A percentile compares a stretch with the other conserved stretches of the same genome.
These are phyloP conservation scores for Podaxis mareebaensis DNA, from an alignment of 768 basidiomycete genomes.

Conservation along the genomic window DNA sequence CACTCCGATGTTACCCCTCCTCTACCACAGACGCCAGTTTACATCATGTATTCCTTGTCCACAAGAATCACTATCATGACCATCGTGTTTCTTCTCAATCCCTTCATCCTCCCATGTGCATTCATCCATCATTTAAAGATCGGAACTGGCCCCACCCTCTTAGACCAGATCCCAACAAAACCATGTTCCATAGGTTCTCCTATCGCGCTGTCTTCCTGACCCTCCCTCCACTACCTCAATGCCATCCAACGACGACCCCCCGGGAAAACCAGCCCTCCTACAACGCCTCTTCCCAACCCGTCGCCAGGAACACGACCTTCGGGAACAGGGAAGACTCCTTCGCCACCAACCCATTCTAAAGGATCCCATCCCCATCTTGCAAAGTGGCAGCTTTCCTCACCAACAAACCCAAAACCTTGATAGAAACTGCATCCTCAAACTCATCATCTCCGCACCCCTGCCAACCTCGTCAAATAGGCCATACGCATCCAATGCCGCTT, in stretches of 20 bases:
- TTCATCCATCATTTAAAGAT: not conserved
- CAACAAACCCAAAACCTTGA: not conserved
- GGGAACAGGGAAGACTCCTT: conserved; percentile 8
- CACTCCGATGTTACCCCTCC: conserved; percentile 2
- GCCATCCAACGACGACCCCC: not conserved
- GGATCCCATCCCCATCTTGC: conserved; percentile 8
- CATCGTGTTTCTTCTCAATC: not conserved
- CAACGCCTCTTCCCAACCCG: not conserved
- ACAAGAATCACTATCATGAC: not conserved
- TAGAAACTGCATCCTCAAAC: conserved; percentile 7
- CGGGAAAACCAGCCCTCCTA: conserved; percentile 1
- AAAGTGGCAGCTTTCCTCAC: not conserved
- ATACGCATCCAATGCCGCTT: not conserved
- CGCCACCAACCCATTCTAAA: not conserved
- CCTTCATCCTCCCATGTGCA: not conserved
- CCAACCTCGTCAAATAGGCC: not conserved
- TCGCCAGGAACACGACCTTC: not conserved
- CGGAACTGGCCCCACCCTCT: not conserved
- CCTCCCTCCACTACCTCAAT: not conserved
- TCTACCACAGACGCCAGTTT: conserved; percentile 13
- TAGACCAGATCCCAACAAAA: not conserved
- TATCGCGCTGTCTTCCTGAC: not conserved
- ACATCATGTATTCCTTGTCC: conserved; percentile 7
- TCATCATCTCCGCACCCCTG: conserved; percentile 12
- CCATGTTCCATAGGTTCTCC: not conserved